Conservation (phyloP, 108 stramenopile species). For the Fragilaria radians region DNA sequence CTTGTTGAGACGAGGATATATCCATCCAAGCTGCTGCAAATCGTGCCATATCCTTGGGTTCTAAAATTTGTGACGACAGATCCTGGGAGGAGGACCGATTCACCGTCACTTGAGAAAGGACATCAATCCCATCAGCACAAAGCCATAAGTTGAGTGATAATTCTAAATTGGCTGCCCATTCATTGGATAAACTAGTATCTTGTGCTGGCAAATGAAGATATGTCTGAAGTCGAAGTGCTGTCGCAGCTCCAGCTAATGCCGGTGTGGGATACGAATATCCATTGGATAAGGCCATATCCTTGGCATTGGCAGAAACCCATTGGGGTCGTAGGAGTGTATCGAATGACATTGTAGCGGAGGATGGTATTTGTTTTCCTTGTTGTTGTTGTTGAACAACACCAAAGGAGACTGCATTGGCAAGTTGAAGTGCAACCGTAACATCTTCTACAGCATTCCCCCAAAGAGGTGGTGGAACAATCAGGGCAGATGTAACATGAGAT, state of each 20-base stretch:
- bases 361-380: too few species aligned
- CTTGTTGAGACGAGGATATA: slow-evolving; percentile 21
- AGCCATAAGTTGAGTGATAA: slow-evolving; percentile 76
- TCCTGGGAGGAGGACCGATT: slow-evolving; percentile 15
- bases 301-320: slow-evolving; percentile 19
- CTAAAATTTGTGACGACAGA: neutral
- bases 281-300: slow-evolving; percentile 52
- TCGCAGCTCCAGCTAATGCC: slow-evolving; percentile 42
- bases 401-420: slow-evolving; percentile 78
- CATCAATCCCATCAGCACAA: slow-evolving; percentile 85
- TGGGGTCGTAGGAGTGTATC: slow-evolving; percentile 25
- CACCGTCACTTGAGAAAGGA: slow-evolving; percentile 33
- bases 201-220: slow-evolving; percentile 53
- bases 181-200: slow-evolving; percentile 39
- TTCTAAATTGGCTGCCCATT: slow-evolving; percentile 64
- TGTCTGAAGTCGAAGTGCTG: slow-evolving; percentile 63
- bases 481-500: slow-evolving; percentile 48
- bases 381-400: slow-evolving; percentile 5
- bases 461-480: slow-evolving; percentile 50
- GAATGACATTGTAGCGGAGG: slow-evolving; percentile 19
- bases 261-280: slow-evolving; percentile 70
- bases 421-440: slow-evolving; percentile 22
- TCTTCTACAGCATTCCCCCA: slow-evolving; percentile 8
- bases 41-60: slow-evolving; percentile 34
- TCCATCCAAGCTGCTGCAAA: slow-evolving; percentile 77